Evolutionary conservation across 2,329 filamentous ascomycete genomes (phyloP), one percentile per base, ranked within the genome.

Genomic region (Dactylellina sp.): DNA sequence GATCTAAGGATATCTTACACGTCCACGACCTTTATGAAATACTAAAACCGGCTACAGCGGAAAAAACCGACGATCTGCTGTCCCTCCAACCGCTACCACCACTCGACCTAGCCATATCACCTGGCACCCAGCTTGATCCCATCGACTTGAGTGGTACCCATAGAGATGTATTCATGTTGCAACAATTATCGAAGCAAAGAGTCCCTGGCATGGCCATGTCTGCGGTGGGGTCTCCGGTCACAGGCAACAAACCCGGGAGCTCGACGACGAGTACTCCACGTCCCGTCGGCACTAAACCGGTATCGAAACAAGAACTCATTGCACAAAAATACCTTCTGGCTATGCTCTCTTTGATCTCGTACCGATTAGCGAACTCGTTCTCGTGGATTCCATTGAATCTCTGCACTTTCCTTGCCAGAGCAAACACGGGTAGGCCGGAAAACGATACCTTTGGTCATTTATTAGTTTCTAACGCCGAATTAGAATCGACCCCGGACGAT

Each of bases 91-190:
- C 68, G 11, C 24, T 65, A 12, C 40, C 59, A n/a, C 52, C 53
- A 16, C 49, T 55, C 37, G 68, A 72, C 11, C 37, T 46, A 4
- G 50, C 49, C 7, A 22, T 65, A 11, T 65, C 53, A 1, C 60
- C 68, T 16, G 68, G 68, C 16, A 72, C 60, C 3, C 68, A 57
- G 18, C 42, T 65, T 18, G 68, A 72, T n/a, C 68, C 68, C n/a
- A 72, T 72, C 37, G 68, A 72, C 35, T 40, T 72, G 49, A 72
- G 68, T 49, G 68, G 68, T 11, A 64, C 68, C n/a, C 60, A 65
- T 28, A 35, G 68, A 55, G 68, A 72, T 61, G 68, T 72, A 11
- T 72, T 64, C 28, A 72, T 72, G 60, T 25, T 72, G 6, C 68
- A 72, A 22, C 68, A 72, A 37, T 46, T 72, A 20, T 72, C 68